Percentiles rank a stretch among this genome's conserved stretches.
These are phyloP conservation scores for Guadua angustifolia DNA, from an alignment of 176 grass and related monocot species.

Conservation along the genomic window DNA sequence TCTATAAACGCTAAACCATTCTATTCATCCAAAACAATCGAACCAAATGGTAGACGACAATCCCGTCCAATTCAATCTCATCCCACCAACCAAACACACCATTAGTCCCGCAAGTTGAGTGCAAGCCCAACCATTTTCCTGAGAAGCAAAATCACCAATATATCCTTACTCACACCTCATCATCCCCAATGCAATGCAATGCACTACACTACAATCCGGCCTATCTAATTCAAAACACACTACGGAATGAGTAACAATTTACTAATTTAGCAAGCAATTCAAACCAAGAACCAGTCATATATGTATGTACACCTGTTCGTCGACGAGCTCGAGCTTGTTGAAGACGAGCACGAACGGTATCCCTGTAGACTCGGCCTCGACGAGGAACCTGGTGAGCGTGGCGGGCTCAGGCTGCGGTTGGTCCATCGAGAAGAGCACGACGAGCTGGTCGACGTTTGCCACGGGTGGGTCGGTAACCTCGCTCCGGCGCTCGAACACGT, in stretches of 20 bases:
- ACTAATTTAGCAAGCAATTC: neutral
- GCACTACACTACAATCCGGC: neutral
- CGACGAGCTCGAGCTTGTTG: constrained; percentile 86
- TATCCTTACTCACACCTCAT: neutral
- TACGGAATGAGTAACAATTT: neutral
- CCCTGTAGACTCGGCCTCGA: constrained; percentile 79
- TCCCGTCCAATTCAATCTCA: no score
- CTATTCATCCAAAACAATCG: no score
- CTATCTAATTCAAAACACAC: neutral
- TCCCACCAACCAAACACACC: no score
- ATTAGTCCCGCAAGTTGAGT: neutral
- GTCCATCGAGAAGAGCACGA: constrained; percentile 85
- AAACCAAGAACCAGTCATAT: neutral
- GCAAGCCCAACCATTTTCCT: neutral
- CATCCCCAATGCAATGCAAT: constrained; percentile 8
- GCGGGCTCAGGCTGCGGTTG: constrained; percentile 75
- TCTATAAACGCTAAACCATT: no score
- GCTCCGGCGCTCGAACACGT: constrained; percentile 69
- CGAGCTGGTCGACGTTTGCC: constrained; percentile 77
- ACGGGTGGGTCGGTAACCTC: constrained; percentile 79
- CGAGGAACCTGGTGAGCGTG: constrained; percentile 87
- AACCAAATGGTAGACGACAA: no score
- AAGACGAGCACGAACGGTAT: constrained; percentile 71
- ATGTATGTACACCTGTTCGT: constrained; percentile 60
- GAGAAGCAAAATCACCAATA: neutral